phyloP scores from a whole-genome alignment of 2,329 filamentous ascomycete genomes.

The Fusarium aywerte region DNA sequence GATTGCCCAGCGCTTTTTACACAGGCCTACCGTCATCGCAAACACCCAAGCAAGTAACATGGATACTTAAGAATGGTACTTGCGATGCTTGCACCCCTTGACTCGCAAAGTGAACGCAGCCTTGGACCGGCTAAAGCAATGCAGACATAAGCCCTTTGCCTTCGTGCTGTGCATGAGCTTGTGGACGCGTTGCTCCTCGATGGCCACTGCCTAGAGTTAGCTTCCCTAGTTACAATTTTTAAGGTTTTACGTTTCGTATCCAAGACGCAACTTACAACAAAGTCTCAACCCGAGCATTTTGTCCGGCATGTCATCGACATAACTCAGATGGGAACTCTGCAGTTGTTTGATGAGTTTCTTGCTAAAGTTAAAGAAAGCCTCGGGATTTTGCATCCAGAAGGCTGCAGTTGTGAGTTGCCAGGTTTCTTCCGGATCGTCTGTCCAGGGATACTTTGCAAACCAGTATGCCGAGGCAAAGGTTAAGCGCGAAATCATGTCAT shows the following conservation, averaged over 20 bases:
- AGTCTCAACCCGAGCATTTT: conserved; percentile 17
- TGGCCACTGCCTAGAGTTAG: conserved; percentile 14
- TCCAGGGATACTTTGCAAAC: conserved; percentile 20
- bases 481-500: conserved; percentile 24
- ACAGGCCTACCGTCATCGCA: neutral
- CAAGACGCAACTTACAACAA: conserved; percentile 6
- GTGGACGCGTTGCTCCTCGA: conserved; percentile 21
- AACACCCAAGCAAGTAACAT: neutral
- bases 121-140: conserved; percentile 14
- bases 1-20: neutral
- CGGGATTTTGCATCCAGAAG: conserved; percentile 8
- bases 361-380: conserved; percentile 21
- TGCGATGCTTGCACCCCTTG: conserved; percentile 13
- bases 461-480: conserved; percentile 20
- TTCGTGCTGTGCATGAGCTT: conserved; percentile 1
- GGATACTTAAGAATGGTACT: conserved; percentile 8
- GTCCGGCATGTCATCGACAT: conserved; percentile 2
- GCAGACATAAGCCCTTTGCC: conserved; percentile 18
- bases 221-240: accelerated
- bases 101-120: conserved; percentile 14
- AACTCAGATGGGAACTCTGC: conserved; percentile 6
- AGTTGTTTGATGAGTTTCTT: conserved; percentile 24
- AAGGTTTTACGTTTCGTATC: accelerated
- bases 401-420: conserved; percentile 25
- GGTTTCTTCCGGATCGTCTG: conserved; percentile 22